Conservation (phyloP, 441 rosid genomes). For the Corymbia calophylla region DNA sequence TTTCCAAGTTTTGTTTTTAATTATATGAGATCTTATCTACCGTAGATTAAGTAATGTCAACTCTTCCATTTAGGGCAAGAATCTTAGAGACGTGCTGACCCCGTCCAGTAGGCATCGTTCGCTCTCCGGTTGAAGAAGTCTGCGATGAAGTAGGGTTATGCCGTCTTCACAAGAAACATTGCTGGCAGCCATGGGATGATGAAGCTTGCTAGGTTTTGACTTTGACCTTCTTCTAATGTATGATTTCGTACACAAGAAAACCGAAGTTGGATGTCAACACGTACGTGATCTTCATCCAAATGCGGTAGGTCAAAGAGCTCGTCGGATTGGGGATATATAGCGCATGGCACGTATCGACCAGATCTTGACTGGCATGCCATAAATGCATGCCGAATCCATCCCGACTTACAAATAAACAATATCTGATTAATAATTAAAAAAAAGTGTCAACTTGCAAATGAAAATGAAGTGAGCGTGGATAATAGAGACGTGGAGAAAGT, state of each 20-base stretch:
- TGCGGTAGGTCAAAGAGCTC: not conserved
- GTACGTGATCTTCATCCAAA: not conserved
- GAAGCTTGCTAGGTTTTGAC: not conserved
- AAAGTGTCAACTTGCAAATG: not conserved
- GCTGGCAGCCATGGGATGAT: not conserved
- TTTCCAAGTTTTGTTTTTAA: not conserved
- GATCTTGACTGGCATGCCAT: not conserved
- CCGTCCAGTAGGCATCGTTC: not conserved
- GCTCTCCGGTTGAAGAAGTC: not conserved
- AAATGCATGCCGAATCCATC: not conserved
- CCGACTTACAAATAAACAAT: not conserved
- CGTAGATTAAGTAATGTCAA: not conserved
- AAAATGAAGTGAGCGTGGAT: not conserved
- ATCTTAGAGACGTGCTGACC: not conserved
- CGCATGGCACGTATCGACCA: not conserved
- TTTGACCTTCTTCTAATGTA: not conserved
- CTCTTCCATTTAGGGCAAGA: not conserved
- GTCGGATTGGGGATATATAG: not conserved
- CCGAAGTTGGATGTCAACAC: not conserved
- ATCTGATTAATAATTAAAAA: not conserved
- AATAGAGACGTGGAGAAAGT: not conserved
- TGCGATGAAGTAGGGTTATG: not conserved
- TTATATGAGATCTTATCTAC: not conserved
- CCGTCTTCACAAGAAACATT: not conserved
- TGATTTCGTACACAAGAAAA: not conserved